Base-by-base conservation (phyloP, 106 monocot species). In the Dendrobium chrysotoxum region DNA sequence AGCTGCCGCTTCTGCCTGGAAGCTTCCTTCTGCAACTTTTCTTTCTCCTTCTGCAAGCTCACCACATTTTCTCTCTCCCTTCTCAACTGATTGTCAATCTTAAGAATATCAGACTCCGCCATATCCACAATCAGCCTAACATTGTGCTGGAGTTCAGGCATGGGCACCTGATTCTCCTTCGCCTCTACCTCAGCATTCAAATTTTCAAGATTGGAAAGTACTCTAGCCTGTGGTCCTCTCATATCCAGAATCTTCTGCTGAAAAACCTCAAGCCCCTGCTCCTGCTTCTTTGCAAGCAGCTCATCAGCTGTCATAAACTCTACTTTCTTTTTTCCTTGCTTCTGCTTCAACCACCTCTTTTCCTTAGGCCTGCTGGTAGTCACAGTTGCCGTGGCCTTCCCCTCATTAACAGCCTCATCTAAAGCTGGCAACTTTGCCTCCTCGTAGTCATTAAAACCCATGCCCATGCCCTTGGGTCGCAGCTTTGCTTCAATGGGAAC, bases 91-190 rank as follows among this genome's bases (percentile, higher is more conserved):
- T 86, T 57, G 75, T 96, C 93, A 28, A 92, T 80, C 85, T 80
- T 93, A 81, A 90, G 93, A 78, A 96, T 92, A 66, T 96, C 93
- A 15, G 83, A 84, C 83, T 90, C 92, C 0, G 93, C 86, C 67
- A 92, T 57, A 38, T 96, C 93, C 20, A 96, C 89, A 67, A 93
- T 88, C 84, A 96, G 77, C 80, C 87, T 86, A 40, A 96, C 80
- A 79, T 97, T 97, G 46, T 94, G 89, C 86, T 97, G 97, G 30
- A 97, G 86, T 89, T 97, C 97, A 2, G 93, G 93, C 94, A 97
- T 97, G 8, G 97, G 92, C 28, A 97, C 77, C n/a, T 89, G 86
- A 25, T 91, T 90, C 30, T 89, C 92, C 85, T 88, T 86, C 31
- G 87, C 90, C 78, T 92, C 89, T 44, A 88, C 89, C 81, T 97